Base-by-base conservation (phyloP, 164 flowering plant species). In the Aristolochia contorta region DNA sequence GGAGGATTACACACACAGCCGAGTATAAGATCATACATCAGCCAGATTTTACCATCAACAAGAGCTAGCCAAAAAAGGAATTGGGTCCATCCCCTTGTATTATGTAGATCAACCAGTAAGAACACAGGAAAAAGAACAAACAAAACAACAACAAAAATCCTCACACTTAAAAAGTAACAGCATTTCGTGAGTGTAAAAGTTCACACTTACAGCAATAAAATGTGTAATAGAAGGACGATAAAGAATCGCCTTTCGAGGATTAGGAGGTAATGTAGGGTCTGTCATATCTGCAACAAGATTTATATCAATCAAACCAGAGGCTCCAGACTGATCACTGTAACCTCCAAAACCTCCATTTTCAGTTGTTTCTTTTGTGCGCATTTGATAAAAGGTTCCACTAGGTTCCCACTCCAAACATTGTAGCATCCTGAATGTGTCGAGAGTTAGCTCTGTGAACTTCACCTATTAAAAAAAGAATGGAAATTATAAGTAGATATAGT, bases 401-500 rank as follows among this genome's bases (percentile, higher is more conserved):
- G 96, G 97, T 65, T 94, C 97, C 99, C 99, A 91, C 75, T 94
- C 99, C 71, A 94, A 71, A 76, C 91, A 88, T 72, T 91, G 99
- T 61, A 91, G 70, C 99, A 94, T 94, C 74, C 99, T 84, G 63
- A 76, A 86, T 46, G 88, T 79, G 74, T 94, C 97, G 66, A 94
- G 58, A 8, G 97, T 91, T 64, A 88, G 73, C 74, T 94, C 99
- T 32, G 96, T 84, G 80, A 88, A 94, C 67, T 85, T 89, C 24
- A 90, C 95, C 99, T 93, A 23, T 18, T 7, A 45, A 3, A 37
- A 37, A 37, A 37, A 37, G 1, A 37, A 10, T 37, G 43, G 7
- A 37, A 37, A 37, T 6, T 37, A 37, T 37, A 37, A 37, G 43
- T 37, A 37, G 43, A 37, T 37, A 37, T 37, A 37, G 12, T 37